Evolutionary conservation across 768 basidiomycete genomes (phyloP), one percentile per base, ranked within the genome.

Genomic region (Trametopsis cervina): DNA sequence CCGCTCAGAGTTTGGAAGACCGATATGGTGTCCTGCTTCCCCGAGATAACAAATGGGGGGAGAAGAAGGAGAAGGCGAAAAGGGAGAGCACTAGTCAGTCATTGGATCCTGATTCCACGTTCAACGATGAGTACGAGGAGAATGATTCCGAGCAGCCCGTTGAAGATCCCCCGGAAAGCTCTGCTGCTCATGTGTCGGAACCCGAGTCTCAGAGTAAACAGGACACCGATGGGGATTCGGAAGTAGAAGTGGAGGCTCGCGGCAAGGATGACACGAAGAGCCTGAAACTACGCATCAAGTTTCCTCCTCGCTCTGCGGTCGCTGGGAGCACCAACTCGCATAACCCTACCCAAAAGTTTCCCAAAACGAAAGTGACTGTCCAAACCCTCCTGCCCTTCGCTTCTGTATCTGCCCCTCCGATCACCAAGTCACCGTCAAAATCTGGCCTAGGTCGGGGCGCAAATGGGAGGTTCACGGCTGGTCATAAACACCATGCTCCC

Each of bases 11-110:
- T 18, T 63, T 91, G 43, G 88, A 89, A 57, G 78, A 79, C 48
- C 81, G 89, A 38, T 91, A 88, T 58, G 73, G 80, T 18, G 71
- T 77, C n/a, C 72, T 91, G 37, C 75, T 91, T 22, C 85, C 86
- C 13, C 76, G 83, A 2, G 83, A 85, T 47, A 53, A 51, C 48
- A 64, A 51, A 46, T 56, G 53, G 57, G 42, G 45, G 49, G 54
- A 53, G 53, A 49, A 51, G 47, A 46, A 50, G 52, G 52, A 29
- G 43, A 56, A 37, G 17, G 42, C 11, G 42, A 46, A 47, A 46
- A 37, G 44, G 15, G 55, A 46, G 15, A 55, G 46, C 38, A 35
- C 44, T 11, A 46, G 43, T 36, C 35, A 38, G 12, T 42, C 52
- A 21, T 24, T 40, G 22, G 52, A 54, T 23, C 44, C 51, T 12